Percentiles rank a stretch among this genome's conserved stretches.
phyloP scores from a whole-genome alignment of 306 rosid genomes.

The Echinosophora koreensis region DNA sequence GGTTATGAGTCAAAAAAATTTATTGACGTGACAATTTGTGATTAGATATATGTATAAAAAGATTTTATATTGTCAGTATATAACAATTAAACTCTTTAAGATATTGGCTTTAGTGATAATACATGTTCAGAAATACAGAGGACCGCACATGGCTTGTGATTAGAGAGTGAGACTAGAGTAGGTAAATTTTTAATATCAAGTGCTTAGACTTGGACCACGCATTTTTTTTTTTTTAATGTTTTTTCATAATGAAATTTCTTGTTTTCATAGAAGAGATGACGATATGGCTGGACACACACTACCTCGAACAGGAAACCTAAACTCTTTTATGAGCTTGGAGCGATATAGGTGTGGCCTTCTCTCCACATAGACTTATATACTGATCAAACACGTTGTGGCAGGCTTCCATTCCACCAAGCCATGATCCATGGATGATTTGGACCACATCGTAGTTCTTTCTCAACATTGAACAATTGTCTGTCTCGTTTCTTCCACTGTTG shows the following conservation, averaged over 20 bases:
- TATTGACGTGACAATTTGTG: too few species aligned
- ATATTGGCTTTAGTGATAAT: conserved; percentile 4
- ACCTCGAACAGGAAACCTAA: not conserved
- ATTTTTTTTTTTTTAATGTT: too few species aligned
- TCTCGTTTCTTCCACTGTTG: conserved; percentile 21
- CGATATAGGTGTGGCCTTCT: not conserved
- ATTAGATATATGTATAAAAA: too few species aligned
- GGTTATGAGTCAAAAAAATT: too few species aligned
- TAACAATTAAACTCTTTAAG: too few species aligned
- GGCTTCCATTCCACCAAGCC: not conserved
- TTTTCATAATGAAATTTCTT: too few species aligned
- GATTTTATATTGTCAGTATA: too few species aligned
- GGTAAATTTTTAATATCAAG: conserved; percentile 21
- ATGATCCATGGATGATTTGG: not conserved
- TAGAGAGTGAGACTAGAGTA: conserved; percentile 21
- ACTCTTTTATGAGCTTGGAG: not conserved
- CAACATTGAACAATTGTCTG: conserved; percentile 11
- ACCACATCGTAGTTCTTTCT: conserved; percentile 8
- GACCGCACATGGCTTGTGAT: conserved; percentile 2
- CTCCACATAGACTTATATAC: not conserved
- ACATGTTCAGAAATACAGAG: not conserved
- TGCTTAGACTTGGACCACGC: conserved; percentile 21
- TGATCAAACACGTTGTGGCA: not conserved
- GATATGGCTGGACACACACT: not conserved
- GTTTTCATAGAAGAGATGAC: not conserved